Conservation (phyloP, 495 filamentous ascomycete genomes). For the Penicillium crystallinum region DNA sequence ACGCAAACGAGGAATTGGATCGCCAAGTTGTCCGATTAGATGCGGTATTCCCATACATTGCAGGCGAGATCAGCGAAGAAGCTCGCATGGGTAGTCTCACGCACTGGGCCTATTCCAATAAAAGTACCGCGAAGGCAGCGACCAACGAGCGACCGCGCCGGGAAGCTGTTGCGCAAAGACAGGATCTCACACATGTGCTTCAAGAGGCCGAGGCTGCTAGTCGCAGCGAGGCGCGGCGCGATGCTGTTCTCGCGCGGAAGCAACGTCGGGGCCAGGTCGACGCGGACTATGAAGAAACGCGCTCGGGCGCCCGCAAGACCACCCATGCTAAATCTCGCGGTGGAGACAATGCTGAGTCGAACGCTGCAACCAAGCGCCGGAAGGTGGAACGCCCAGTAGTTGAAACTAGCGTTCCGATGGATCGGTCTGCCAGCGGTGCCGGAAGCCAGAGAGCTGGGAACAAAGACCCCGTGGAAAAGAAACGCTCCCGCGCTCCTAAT, state of each 20-base stretch:
- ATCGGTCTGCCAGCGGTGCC: slow-evolving; percentile 63
- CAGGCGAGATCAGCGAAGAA: slow-evolving; percentile 87
- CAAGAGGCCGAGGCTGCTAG: slow-evolving; percentile 72
- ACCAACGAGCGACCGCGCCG: slow-evolving; percentile 67
- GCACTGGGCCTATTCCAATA: slow-evolving; percentile 95
- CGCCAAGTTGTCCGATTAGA: slow-evolving; percentile 83
- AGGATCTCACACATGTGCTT: slow-evolving; percentile 50
- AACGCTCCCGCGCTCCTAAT: slow-evolving; percentile 60
- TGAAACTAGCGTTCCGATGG: slow-evolving; percentile 53
- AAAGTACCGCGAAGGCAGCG: slow-evolving; percentile 58
- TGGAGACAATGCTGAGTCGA: slow-evolving; percentile 43
- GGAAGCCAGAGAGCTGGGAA: slow-evolving; percentile 41
- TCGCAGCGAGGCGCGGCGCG: slow-evolving; percentile 75
- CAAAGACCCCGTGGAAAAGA: slow-evolving; percentile 64
- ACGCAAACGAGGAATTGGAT: slow-evolving; percentile 80
- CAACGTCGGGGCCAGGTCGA: slow-evolving; percentile 61
- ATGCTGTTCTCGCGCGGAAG: slow-evolving; percentile 71
- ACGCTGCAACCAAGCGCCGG: slow-evolving; percentile 58
- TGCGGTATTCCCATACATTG: slow-evolving; percentile 74
- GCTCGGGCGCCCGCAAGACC: slow-evolving; percentile 50
- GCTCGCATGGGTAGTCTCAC: slow-evolving; percentile 83
- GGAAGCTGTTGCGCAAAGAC: slow-evolving; percentile 65
- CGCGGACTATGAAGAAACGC: slow-evolving; percentile 71
- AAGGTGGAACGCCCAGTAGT: slow-evolving; percentile 65
- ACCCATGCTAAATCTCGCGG: slow-evolving; percentile 55